Base-by-base conservation (phyloP, 2,329 filamentous ascomycete genomes). In the Colletotrichum sidae region DNA sequence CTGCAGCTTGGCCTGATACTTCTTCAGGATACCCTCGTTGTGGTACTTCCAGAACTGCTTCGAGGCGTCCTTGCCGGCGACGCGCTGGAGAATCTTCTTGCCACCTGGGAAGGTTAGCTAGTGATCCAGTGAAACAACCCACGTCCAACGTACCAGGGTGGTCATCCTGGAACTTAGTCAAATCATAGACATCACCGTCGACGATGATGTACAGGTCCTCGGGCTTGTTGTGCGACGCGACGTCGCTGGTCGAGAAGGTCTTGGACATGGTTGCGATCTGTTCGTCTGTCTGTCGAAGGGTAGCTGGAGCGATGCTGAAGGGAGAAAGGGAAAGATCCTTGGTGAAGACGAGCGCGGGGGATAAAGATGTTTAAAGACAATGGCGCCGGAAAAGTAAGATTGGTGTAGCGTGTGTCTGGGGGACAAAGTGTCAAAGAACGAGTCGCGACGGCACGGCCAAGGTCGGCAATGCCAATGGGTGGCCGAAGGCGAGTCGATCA, bases 111-210 rank as follows among this genome's bases (percentile, higher is more conserved):
- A 4, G 10, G 39, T 62, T 25, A 67, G 34, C 45, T 56, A 8
- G 45, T 45, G 9, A 11, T 39, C 37, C 25, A 25, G 25, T 25
- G 25, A 25, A 5, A 25, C 25, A 25, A 25, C 25, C 25, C 25
- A 45, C 11, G 47, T 4, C 39, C 42, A 42, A 72, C 81, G 82
- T 83, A 87, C 93, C 93, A 77, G 92, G 92, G 78, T 95, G 92
- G 70, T 94, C 91, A 67, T 94, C 90, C 77, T 93, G 91, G 78
- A 95, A 95, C 75, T 90, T 94, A 72, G 94, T 97, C 73, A 98
- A 78, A 76, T 99, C 95, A 79, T 97, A 98, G 71, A 98, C 95
- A 79, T 98, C 95, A 73, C 94, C 92, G 71, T 98, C 95, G 70
- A 98, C 89, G 70, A 96, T 88, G 74, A 98, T 92, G 88, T 90